Percentiles rank a stretch among this genome's conserved stretches.
phyloP scores from a whole-genome alignment of 1,284 basidiomycete genomes.

The Apiotrichum domesticum region DNA sequence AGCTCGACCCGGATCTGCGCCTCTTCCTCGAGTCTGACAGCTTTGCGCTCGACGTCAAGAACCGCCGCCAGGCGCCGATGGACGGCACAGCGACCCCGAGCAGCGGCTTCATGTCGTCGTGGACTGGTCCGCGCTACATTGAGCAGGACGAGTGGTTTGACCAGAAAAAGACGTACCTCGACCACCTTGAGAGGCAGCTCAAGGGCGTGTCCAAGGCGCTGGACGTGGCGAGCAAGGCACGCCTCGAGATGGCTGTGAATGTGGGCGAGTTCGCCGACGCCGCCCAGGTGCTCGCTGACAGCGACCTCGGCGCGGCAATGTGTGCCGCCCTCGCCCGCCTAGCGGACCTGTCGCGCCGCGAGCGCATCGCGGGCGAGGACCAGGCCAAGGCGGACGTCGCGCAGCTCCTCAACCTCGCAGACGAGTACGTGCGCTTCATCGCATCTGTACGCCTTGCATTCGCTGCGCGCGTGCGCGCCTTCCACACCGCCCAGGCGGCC shows the following conservation, averaged over 20 bases:
- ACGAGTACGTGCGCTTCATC: conserved; percentile 89
- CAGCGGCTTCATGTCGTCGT: conserved; percentile 63
- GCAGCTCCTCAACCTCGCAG: conserved; percentile 66
- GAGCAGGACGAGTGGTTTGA: conserved; percentile 99
- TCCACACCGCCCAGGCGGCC: conserved; percentile 69
- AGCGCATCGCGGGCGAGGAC: conserved; percentile 61
- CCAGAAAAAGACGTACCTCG: conserved; percentile 74
- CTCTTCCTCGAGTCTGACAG: conserved; percentile 83
- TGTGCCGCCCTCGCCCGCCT: conserved; percentile 62
- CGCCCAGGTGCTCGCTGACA: conserved; percentile 60
- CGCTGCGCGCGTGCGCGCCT: conserved; percentile 72
- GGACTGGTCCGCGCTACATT: conserved; percentile 78
- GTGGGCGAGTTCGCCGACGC: conserved; percentile 67
- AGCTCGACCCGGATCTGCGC: conserved; percentile 74
- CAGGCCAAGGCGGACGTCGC: conserved; percentile 73
- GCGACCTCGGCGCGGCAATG: conserved; percentile 68
- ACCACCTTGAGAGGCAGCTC: conserved; percentile 82
- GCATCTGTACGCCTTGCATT: conserved; percentile 72
- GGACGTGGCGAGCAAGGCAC: conserved; percentile 71
- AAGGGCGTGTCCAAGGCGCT: conserved; percentile 79
- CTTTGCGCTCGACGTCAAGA: conserved; percentile 68
- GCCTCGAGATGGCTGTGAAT: conserved; percentile 62
- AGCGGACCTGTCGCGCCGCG: conserved; percentile 64
- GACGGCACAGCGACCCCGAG: neutral
- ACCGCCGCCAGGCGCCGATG: conserved; percentile 19